A percentile compares a stretch with the other conserved stretches of the same genome.
phyloP scores from a whole-genome alignment of 108 stramenopile genomes.

The Aureococcus anophagefferens region DNA sequence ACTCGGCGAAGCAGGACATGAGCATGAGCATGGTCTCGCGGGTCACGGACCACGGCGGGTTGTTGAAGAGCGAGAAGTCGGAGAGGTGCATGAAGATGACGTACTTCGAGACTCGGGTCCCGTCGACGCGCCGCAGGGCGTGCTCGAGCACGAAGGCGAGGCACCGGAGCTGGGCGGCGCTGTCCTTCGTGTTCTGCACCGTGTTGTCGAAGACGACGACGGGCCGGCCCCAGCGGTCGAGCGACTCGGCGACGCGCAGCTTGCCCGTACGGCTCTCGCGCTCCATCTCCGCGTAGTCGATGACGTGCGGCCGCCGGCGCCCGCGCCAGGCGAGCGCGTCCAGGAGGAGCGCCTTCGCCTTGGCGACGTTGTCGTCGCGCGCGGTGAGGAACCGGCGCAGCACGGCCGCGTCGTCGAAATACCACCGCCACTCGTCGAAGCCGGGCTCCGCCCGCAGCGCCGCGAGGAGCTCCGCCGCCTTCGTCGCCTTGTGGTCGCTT shows the following conservation, averaged over 20 bases:
- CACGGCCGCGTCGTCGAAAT: neutral
- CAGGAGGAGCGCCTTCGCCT: neutral
- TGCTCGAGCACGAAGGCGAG: conserved; percentile 16
- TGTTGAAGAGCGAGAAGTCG: conserved; percentile 15
- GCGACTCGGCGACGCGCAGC: neutral
- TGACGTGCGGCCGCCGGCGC: neutral
- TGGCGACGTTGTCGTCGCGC: neutral
- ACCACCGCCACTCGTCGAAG: too few relatives aligned
- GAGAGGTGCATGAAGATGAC: conserved; percentile 15
- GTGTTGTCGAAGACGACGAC: conserved; percentile 20
- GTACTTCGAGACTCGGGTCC: conserved; percentile 6
- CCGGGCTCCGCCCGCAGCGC: too few relatives aligned
- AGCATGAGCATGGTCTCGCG: conserved; percentile 7
- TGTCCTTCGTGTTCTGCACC: conserved; percentile 17
- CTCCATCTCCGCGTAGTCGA: neutral
- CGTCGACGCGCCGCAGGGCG: neutral
- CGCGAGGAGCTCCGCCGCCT: too few relatives aligned
- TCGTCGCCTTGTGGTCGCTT: too few relatives aligned
- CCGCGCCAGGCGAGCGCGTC: neutral
- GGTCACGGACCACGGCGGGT: conserved; percentile 11
- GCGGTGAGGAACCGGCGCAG: neutral
- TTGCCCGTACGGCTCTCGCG: conserved; percentile 13
- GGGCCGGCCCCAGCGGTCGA: conserved; percentile 11
- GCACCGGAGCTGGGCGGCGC: conserved; percentile 10
- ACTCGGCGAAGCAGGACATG: conserved; percentile 4